Base-by-base conservation (phyloP, 176 grass and related monocot genomes). In the Hordeum marinum region DNA sequence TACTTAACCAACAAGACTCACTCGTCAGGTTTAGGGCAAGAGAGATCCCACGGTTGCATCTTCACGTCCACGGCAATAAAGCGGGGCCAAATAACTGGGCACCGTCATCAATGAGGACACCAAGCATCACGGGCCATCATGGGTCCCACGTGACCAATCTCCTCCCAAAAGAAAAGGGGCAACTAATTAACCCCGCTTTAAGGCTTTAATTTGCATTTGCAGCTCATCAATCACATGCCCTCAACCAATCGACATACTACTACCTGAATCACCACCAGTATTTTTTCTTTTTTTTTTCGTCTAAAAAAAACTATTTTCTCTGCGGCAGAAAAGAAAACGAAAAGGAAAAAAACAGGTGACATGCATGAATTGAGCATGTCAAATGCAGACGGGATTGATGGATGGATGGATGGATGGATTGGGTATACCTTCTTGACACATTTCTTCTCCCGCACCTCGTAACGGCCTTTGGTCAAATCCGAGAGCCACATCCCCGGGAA, bases 401-500 rank as follows among this genome's bases (percentile, higher is more conserved):
- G 39, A 45, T 17, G 48, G 27, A 43, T 31, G 35, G 71, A 21
- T 57, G 21, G 48, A 21, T 55, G n/a, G 10, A 24, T 65, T 55
- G n/a, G 10, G 29, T 65, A 58, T 92, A 97, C 92, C 95, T 97
- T 97, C 90, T 92, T 94, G 24, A 88, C 90, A 52, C 90, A 97
- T 70, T 94, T 97, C 90, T 94, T 97, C 92, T 97, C 95, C 20
- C 95, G 93, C 46, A 97, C 95, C 89, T 94, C 95, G n/a, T 97
- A 97, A 41, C 95, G 86, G 39, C 95, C 88, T 39, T 75, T 94
- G 34, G 95, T 94, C 79, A 97, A 71, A 89, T 97, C 95, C 0
- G 95, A 94, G 10, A 97, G 89, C 95, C 95, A 97, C 95, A 97
- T 93, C 90, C 95, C 95, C 8, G 95, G 95, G 81, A 97, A 97